These are phyloP conservation scores for Thuja plicata DNA, from an alignment of 83 land plant species.

Conservation along the genomic window DNA sequence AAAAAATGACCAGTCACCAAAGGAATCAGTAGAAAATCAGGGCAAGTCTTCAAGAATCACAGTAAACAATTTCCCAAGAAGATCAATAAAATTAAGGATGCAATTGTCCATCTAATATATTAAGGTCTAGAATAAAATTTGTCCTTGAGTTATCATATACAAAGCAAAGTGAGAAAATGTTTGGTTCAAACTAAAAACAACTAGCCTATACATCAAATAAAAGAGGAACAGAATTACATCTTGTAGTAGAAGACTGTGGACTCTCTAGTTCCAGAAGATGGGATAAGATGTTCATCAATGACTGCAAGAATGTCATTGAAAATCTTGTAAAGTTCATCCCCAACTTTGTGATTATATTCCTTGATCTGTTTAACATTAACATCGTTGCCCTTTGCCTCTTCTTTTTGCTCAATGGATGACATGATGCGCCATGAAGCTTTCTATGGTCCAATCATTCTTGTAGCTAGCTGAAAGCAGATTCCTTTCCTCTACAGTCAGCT, in stretches of 20 bases:
- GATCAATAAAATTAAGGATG: not conserved
- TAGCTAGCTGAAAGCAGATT: too few species aligned
- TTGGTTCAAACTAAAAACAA: not conserved
- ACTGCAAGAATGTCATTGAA: constrained; percentile 56
- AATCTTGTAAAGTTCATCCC: constrained; percentile 50
- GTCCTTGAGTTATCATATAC: not conserved
- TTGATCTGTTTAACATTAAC: constrained; percentile 52
- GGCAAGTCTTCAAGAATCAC: not conserved
- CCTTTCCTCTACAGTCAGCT: constrained; percentile 33
- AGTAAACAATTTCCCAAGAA: not conserved
- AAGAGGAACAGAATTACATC: constrained; percentile 30
- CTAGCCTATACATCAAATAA: not conserved
- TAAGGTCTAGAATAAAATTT: too few species aligned
- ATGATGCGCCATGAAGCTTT: not conserved
- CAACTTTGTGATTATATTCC: constrained; percentile 56
- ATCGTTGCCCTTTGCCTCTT: constrained; percentile 66
- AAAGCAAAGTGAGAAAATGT: not conserved
- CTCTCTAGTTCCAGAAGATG: constrained; percentile 49
- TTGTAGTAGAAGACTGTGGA: constrained; percentile 68
- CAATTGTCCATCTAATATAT: not conserved
- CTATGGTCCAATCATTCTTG: too few species aligned
- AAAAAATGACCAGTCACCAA: too few species aligned
- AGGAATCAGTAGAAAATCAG: not conserved
- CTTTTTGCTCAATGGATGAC: constrained; percentile 51
- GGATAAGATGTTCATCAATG: constrained; percentile 57